A percentile compares a stretch with the other conserved stretches of the same genome.
Evolutionary conservation across 2,329 filamentous ascomycete species (phyloP).

Genomic region (Colletotrichum sp.): DNA sequence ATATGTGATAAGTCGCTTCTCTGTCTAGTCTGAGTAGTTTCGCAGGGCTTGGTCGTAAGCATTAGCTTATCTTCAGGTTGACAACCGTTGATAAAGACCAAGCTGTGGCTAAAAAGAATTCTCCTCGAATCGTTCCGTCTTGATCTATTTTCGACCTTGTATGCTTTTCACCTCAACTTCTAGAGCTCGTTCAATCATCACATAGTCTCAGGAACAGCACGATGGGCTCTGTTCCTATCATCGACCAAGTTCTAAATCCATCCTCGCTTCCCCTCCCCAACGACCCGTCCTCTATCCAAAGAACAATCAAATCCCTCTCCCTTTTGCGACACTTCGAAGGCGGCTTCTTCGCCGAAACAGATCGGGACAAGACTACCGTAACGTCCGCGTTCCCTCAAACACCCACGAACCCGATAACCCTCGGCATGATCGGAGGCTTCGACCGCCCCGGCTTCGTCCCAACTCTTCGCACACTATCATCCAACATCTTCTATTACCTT

Average conservation of each 20-base stretch:
- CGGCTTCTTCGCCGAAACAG: slow-evolving; percentile 69
- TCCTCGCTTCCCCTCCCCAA: slow-evolving; percentile 10
- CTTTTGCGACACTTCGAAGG: slow-evolving; percentile 66
- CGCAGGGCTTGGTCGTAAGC: not conserved
- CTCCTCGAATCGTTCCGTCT: not conserved
- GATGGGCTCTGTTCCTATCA: not conserved
- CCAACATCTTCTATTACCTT: slow-evolving; percentile 50
- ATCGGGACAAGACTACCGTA: slow-evolving; percentile 55
- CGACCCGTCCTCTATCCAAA: slow-evolving; percentile 17
- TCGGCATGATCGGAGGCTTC: slow-evolving; percentile 42
- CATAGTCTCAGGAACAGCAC: not conserved
- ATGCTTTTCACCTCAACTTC: not conserved
- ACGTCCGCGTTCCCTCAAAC: slow-evolving; percentile 57
- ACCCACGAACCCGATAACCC: slow-evolving; percentile 39
- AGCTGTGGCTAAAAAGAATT: not conserved
- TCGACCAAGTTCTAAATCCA: not conserved
- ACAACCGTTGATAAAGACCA: not conserved
- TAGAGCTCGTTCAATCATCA: not conserved
- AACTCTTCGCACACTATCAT: not conserved
- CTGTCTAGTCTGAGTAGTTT: not conserved
- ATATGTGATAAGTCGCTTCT: not conserved
- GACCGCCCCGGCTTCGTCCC: not conserved
- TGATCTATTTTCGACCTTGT: not conserved
- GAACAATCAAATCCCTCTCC: slow-evolving; percentile 42
- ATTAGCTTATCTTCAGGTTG: not conserved